Evolutionary conservation across 2,329 filamentous ascomycete genomes (phyloP), one percentile per base, ranked within the genome.

Genomic region (Ophiostoma montium): DNA sequence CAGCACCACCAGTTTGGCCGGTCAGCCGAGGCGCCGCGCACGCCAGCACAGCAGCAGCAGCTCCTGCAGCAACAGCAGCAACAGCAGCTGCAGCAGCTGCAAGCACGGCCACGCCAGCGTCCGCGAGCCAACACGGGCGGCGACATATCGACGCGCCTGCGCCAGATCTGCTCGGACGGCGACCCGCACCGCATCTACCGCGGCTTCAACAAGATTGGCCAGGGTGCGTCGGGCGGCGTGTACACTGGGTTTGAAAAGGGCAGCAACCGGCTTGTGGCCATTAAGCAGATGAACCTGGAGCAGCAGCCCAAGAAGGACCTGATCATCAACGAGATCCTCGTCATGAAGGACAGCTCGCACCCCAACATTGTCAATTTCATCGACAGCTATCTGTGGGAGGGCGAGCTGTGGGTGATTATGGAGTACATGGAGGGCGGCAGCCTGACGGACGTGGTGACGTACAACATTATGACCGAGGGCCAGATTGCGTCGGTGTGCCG

Each of bases 341-440:
- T 98, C 51, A 98, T 98, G 92, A 95, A 94, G 69, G 92, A 96
- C 60, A 95, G 89, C 71, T 92, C 86, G 51, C 92, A 98, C 63
- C 90, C 88, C 60, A 96, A 96, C 63, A 94, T 98, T 66, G 92
- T 98, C 67, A 98, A 98, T 66, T 98, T 96, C 66, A 90, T 96
- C 69, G 92, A 96, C 70, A 95, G 89, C 63, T 96, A 89, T 64
- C 72, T 98, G 11, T 84, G 89, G 51, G 77, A 79, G 12, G 86
- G 90, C 39, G 92, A 96, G 64, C 70, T 98, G 30, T 98, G 92
- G 92, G 92, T 98, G 1, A 87, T 96, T 32, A 98, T 98, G 92
- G 92, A 98, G 67, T 98, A 90, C 61, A 98, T 98, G 92, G 90
- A 98, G 65, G 92, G 92, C 52, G 92, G 92, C 54, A 95, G 88